phyloP scores from a whole-genome alignment of 2,329 filamentous ascomycete genomes.

The Rutstroemia sp. region DNA sequence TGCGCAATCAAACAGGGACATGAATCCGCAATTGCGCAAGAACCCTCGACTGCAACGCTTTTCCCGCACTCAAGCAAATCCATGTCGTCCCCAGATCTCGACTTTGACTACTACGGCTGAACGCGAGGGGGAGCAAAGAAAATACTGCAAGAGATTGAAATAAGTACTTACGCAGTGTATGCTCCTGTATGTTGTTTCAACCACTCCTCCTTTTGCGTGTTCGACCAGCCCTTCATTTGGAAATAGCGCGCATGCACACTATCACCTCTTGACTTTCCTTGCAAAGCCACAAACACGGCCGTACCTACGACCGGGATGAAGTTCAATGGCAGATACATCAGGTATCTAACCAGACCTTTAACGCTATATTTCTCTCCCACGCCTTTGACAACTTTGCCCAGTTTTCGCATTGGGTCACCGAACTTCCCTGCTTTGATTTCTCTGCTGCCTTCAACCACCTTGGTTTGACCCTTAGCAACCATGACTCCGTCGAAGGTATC shows the following conservation, averaged over 20 bases:
- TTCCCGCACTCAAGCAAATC: too few relatives aligned
- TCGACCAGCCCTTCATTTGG: conserved; percentile 78
- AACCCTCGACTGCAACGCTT: too few relatives aligned
- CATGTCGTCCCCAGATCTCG: too few relatives aligned
- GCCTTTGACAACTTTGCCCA: conserved; percentile 50
- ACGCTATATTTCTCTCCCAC: conserved; percentile 51
- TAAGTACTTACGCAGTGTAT: conserved; percentile 64
- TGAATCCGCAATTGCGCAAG: not conserved
- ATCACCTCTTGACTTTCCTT: conserved; percentile 43
- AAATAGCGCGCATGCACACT: conserved; percentile 64
- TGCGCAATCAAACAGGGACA: not conserved
- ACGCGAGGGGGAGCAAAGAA: not conserved
- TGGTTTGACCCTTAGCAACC: conserved; percentile 42
- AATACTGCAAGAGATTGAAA: not conserved
- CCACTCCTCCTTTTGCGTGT: conserved; percentile 57
- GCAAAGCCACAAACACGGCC: conserved; percentile 67
- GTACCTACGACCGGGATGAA: conserved; percentile 89
- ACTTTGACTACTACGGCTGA: not conserved
- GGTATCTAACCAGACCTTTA: conserved; percentile 55
- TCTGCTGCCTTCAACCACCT: conserved; percentile 66
- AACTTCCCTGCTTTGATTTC: conserved; percentile 55
- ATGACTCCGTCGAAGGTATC: conserved; percentile 82
- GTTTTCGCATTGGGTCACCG: conserved; percentile 43
- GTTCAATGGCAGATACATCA: conserved; percentile 81
- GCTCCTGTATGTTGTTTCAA: conserved; percentile 63